Conservation (phyloP, 768 basidiomycete species). For the Termitomyces sp. region DNA sequence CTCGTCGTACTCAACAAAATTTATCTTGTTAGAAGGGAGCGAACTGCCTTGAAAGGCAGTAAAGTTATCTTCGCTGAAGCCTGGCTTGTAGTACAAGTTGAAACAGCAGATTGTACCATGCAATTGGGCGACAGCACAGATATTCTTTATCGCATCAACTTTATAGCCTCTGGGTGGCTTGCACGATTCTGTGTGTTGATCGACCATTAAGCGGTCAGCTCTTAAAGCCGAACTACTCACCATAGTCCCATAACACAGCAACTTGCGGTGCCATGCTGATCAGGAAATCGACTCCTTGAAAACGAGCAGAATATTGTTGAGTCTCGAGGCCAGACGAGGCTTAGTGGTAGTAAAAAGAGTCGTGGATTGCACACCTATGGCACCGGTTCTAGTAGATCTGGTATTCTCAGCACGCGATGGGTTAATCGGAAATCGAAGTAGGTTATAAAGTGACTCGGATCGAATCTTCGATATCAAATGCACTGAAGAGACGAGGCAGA, state of each 20-base stretch:
- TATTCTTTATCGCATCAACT: slow-evolving; percentile 25
- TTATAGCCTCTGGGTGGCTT: slow-evolving; percentile 23
- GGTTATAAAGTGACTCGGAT: slow-evolving; percentile 6
- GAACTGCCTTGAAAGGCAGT: neutral
- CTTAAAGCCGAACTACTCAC: slow-evolving; percentile 16
- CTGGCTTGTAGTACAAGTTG: slow-evolving; percentile 23
- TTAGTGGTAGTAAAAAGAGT: neutral
- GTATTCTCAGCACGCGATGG: slow-evolving; percentile 1
- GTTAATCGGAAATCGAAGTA: slow-evolving; percentile 2
- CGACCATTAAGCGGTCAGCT: neutral
- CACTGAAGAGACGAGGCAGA: neutral
- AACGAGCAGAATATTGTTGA: neutral
- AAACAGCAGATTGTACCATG: slow-evolving; percentile 29
- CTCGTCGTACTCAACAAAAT: slow-evolving; percentile 1
- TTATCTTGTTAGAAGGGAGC: neutral
- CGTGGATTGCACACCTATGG: neutral
- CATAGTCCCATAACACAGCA: slow-evolving; percentile 25
- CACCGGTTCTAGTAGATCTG: neutral
- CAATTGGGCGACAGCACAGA: slow-evolving; percentile 22
- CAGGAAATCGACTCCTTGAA: neutral
- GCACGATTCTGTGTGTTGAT: slow-evolving; percentile 25
- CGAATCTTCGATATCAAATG: neutral
- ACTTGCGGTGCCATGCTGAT: slow-evolving; percentile 1
- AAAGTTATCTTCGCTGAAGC: neutral
- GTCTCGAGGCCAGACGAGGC: neutral